Percentiles rank a stretch among this genome's conserved stretches.
phyloP scores from a whole-genome alignment of 352 stramenopile species.

The Phytophthora gonapodyides region DNA sequence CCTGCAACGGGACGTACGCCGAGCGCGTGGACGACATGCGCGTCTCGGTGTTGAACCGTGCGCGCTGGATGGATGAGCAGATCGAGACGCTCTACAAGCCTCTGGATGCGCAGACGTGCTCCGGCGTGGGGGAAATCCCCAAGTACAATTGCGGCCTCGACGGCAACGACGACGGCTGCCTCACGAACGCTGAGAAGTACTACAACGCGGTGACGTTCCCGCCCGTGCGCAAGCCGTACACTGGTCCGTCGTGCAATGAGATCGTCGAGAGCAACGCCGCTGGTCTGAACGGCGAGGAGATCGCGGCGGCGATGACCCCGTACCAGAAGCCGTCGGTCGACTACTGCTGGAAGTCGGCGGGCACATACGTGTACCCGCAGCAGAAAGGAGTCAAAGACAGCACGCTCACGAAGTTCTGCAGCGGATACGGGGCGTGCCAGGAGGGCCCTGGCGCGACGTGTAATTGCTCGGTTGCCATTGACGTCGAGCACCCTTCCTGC shows the following conservation, averaged over 20 bases:
- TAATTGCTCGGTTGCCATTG: slow-evolving; percentile 50
- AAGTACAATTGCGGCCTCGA: slow-evolving; percentile 73
- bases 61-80: slow-evolving; percentile 74
- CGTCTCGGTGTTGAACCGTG: slow-evolving; percentile 48
- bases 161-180: slow-evolving; percentile 63
- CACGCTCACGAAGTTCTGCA: slow-evolving; percentile 64
- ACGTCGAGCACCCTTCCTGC: slow-evolving; percentile 54
- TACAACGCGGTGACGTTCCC: slow-evolving; percentile 66
- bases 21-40: slow-evolving; percentile 56
- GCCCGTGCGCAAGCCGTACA: slow-evolving; percentile 54
- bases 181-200: slow-evolving; percentile 61
- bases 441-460: slow-evolving; percentile 63
- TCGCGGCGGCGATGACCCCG: slow-evolving; percentile 25
- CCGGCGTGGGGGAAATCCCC: slow-evolving; percentile 60
- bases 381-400: slow-evolving; percentile 68
- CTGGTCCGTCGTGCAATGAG: slow-evolving; percentile 41
- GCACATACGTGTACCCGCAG: slow-evolving; percentile 60
- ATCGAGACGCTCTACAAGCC: slow-evolving; percentile 73
- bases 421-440: slow-evolving; percentile 61
- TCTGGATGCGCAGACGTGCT: slow-evolving; percentile 58
- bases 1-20: slow-evolving; percentile 65
- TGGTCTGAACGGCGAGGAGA: slow-evolving; percentile 22
- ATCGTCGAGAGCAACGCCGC: slow-evolving; percentile 19
- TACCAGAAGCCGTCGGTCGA: slow-evolving; percentile 62
- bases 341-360: slow-evolving; percentile 71